phyloP scores from a whole-genome alignment of 352 stramenopile species.

The Albugo candida region DNA sequence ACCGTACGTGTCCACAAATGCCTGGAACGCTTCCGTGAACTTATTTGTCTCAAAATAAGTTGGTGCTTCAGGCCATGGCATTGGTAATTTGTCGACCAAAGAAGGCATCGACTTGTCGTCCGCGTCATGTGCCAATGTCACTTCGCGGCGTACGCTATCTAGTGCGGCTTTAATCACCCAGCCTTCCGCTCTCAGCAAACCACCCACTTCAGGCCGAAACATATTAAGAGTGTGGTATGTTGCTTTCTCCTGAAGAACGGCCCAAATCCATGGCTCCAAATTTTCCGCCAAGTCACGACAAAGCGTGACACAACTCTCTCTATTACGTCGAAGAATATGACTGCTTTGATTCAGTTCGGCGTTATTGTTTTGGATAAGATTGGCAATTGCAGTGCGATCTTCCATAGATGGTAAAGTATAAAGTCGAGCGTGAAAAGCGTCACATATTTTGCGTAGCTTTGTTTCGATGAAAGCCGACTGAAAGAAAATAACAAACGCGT shows the following conservation, averaged over 20 bases:
- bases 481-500: conserved; percentile 91
- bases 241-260: conserved; percentile 91
- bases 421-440: conserved; percentile 91
- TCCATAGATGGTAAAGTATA: conserved; percentile 93
- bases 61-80: conserved; percentile 90
- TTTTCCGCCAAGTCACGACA: conserved; percentile 87
- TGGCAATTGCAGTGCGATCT: conserved; percentile 72
- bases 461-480: conserved; percentile 93
- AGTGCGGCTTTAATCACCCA: conserved; percentile 85
- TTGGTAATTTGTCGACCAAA: conserved; percentile 85
- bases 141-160: conserved; percentile 65
- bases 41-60: conserved; percentile 99
- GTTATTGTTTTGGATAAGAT: conserved; percentile 83
- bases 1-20: conserved; percentile 98
- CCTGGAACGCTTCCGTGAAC: conserved; percentile 96
- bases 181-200: conserved; percentile 92
- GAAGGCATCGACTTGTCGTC: conserved; percentile 89
- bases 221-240: conserved; percentile 97
- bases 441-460: conserved; percentile 98
- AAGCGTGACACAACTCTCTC: conserved; percentile 85
- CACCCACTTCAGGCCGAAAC: conserved; percentile 92
- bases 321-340: conserved; percentile 92
- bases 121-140: conserved; percentile 80
- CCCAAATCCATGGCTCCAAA: conserved; percentile 94
- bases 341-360: conserved; percentile 90